Conservation (phyloP, 305 asterid genomes). For the Fraxinus platypoda region DNA sequence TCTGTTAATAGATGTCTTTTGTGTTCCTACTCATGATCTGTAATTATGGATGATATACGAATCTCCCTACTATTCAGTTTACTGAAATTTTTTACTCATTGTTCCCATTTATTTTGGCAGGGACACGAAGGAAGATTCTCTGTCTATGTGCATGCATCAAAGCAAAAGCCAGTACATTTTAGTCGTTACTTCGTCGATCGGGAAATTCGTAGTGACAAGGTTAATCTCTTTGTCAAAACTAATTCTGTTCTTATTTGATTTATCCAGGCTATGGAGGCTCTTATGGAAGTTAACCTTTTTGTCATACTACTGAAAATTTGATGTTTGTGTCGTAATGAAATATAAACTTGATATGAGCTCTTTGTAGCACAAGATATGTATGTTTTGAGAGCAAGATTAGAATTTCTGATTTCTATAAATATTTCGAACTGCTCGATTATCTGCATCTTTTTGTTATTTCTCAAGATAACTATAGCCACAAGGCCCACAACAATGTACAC, state of each 20-base stretch:
- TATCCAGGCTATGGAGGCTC: not conserved
- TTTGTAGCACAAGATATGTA: not conserved
- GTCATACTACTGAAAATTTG: not conserved
- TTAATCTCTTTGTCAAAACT: conserved; percentile 25
- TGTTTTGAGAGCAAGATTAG: not conserved
- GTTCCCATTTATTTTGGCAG: conserved; percentile 42
- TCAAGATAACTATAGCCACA: not conserved
- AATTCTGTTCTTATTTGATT: not conserved
- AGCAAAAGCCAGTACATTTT: conserved; percentile 86
- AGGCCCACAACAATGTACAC: not conserved
- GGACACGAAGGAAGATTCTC: conserved; percentile 96
- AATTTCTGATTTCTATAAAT: not conserved
- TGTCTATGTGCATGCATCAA: conserved; percentile 92
- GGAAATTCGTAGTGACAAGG: conserved; percentile 92
- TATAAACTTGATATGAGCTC: not conserved
- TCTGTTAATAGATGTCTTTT: not conserved
- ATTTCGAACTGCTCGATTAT: not conserved
- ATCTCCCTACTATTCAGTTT: not conserved
- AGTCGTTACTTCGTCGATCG: conserved; percentile 92
- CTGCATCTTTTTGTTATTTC: not conserved
- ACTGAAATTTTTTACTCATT: conserved; percentile 5
- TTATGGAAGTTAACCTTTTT: not conserved
- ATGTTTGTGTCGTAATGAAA: not conserved
- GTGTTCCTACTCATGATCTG: not conserved
- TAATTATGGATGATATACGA: not conserved